Percentiles rank a stretch among this genome's conserved stretches.
Evolutionary conservation across 305 asterid species (phyloP).

Genomic region (Fraxinus greggii): DNA sequence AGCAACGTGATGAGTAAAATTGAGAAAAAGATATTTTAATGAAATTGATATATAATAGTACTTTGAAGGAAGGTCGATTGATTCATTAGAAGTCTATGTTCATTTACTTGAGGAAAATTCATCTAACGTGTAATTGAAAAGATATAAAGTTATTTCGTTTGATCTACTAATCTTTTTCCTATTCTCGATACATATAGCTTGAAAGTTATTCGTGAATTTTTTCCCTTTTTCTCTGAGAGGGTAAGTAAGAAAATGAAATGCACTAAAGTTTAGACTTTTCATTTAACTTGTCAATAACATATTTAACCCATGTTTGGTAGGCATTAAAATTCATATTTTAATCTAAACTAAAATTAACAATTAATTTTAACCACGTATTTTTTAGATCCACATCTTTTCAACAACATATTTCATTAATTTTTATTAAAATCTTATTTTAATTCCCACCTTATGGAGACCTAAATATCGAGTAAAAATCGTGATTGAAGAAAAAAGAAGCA

Average conservation of each 20-base stretch:
- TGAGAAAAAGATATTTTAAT: neutral
- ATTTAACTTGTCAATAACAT: neutral
- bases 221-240: neutral
- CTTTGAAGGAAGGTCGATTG: neutral
- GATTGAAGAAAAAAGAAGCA: neutral
- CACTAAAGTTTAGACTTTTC: neutral
- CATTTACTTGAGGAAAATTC: neutral
- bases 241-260: constrained; percentile 10
- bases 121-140: neutral
- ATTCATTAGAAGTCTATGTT: neutral
- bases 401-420: no score
- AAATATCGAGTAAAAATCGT: neutral
- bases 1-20: neutral
- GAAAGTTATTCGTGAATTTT: constrained; percentile 7
- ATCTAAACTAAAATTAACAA: no score
- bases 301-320: neutral
- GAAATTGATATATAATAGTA: neutral
- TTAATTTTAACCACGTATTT: no score
- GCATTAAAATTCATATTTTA: no score
- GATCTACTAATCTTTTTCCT: neutral
- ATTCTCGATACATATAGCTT: neutral
- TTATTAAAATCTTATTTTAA: no score
- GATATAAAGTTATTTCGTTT: neutral
- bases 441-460: no score
- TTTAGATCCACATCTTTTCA: no score